phyloP scores from a whole-genome alignment of 2,329 filamentous ascomycete genomes.

The Aspergillus neotritici region DNA sequence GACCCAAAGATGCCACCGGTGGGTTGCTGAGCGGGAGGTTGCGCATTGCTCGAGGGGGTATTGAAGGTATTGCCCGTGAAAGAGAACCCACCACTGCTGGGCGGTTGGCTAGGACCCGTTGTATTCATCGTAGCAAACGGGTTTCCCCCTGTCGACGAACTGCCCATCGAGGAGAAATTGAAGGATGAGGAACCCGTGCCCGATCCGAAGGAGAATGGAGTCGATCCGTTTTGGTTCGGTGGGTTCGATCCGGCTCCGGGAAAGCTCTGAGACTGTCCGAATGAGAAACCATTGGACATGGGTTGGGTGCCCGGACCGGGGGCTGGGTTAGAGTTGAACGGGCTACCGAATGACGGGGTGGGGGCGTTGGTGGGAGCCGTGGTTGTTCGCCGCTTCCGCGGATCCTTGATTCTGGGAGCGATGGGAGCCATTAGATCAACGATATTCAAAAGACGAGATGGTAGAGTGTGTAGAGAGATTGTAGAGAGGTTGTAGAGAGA shows the following conservation, averaged over 20 bases:
- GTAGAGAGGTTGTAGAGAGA: background rate
- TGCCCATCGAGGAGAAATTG: constrained; percentile 26
- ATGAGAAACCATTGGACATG: constrained; percentile 28
- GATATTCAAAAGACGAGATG: too few relatives aligned
- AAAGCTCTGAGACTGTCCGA: constrained; percentile 35
- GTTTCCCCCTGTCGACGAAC: constrained; percentile 23
- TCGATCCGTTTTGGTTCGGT: constrained; percentile 20
- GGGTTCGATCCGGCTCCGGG: constrained; percentile 21
- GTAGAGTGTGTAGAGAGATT: constrained; percentile 6
- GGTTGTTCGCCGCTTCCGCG: constrained; percentile 22
- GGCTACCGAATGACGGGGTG: constrained; percentile 18
- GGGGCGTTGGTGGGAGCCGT: constrained; percentile 14
- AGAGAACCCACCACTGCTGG: constrained; percentile 17
- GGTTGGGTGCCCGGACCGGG: constrained; percentile 14
- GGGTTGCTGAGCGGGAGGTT: constrained; percentile 18
- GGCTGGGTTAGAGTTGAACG: constrained; percentile 29
- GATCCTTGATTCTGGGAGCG: constrained; percentile 22
- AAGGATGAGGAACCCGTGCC: constrained; percentile 26
- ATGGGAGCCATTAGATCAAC: too few relatives aligned
- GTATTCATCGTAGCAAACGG: constrained; percentile 32
- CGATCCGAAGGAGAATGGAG: constrained; percentile 28
- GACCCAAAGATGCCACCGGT: constrained; percentile 18
- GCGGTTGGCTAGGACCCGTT: constrained; percentile 13
- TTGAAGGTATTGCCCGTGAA: constrained; percentile 33
- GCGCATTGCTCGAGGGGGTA: constrained; percentile 17